Conservation (phyloP, 1,284 basidiomycete species). For the Leccinum fuscescens region DNA sequence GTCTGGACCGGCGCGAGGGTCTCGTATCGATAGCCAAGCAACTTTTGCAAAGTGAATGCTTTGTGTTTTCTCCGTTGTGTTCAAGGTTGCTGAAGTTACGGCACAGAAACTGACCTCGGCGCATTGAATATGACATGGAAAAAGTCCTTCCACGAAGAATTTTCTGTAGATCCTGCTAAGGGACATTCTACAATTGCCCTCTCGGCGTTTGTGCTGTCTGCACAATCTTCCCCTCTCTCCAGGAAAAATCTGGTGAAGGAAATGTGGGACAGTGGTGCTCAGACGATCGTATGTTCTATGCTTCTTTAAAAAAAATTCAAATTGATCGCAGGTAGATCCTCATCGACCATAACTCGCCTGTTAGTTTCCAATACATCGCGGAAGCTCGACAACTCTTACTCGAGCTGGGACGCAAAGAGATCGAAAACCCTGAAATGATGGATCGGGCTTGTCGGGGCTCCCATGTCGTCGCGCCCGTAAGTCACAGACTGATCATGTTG, state of each 20-base stretch:
- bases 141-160: conserved; percentile 51
- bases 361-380: conserved; percentile 82
- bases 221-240: conserved; percentile 59
- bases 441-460: conserved; percentile 49
- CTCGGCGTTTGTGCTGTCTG: conserved; percentile 83
- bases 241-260: conserved; percentile 73
- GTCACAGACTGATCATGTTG: conserved; percentile 24
- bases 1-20: conserved; percentile 71
- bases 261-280: conserved; percentile 89
- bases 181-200: conserved; percentile 67
- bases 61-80: conserved; percentile 1
- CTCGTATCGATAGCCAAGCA: conserved; percentile 64
- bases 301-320: conserved; percentile 15
- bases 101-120: conserved; percentile 48
- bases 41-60: conserved; percentile 50
- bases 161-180: conserved; percentile 37
- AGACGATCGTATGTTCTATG: conserved; percentile 59
- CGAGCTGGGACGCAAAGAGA: conserved; percentile 59
- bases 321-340: conserved; percentile 55
- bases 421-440: conserved; percentile 43
- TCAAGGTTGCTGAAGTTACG: conserved; percentile 11
- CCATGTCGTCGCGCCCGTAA: conserved; percentile 81
- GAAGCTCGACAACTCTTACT: conserved; percentile 82
- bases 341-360: conserved; percentile 79
- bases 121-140: conserved; percentile 51